These are phyloP conservation scores for Colletotrichum gloeosporioides DNA, from an alignment of 2,329 filamentous ascomycete genomes.

Conservation along the genomic window DNA sequence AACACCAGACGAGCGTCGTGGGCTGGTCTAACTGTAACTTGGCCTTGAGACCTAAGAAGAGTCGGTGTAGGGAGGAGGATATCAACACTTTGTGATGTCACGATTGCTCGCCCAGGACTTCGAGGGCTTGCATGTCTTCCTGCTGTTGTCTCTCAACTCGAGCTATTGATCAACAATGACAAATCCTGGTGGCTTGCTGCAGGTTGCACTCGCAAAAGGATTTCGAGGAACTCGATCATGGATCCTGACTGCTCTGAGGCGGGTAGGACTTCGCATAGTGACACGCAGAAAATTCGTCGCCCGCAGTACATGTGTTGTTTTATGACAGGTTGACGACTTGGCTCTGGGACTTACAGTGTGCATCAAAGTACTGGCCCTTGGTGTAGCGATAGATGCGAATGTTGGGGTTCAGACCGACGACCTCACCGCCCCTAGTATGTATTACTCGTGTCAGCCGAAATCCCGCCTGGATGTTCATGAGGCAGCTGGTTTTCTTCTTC, in stretches of 20 bases:
- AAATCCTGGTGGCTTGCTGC: background rate
- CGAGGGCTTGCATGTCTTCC: background rate
- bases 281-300: background rate
- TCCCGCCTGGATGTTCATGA: background rate
- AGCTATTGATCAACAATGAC: background rate
- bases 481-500: background rate
- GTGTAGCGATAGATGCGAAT: constrained; percentile 89
- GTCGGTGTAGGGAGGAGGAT: background rate
- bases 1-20: background rate
- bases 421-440: constrained; percentile 75
- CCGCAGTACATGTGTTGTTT: constrained; percentile 1
- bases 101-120: background rate
- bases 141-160: background rate
- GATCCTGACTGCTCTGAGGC: background rate
- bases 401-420: constrained; percentile 85
- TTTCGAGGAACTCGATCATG: background rate
- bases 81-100: background rate
- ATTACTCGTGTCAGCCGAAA: background rate
- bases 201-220: background rate
- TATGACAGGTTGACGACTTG: constrained; percentile 13
- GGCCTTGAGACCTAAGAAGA: background rate
- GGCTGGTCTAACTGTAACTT: background rate
- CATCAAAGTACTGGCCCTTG: constrained; percentile 88
- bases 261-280: background rate
- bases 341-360: constrained; percentile 72